phyloP scores from a whole-genome alignment of 208 protist species.

The Tritrichomonas musculus region DNA sequence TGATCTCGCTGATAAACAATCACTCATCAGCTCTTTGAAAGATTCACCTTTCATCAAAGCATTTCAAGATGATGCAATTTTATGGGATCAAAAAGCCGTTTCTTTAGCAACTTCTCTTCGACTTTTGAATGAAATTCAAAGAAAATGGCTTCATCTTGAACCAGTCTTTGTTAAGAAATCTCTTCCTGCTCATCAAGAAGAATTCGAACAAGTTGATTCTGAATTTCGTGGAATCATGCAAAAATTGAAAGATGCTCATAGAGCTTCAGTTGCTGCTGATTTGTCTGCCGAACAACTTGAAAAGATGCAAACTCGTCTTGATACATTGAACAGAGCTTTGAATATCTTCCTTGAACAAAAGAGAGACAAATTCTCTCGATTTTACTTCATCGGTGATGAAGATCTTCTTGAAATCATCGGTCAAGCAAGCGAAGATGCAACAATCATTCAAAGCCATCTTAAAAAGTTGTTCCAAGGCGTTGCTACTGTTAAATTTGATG shows the following conservation, averaged over 20 bases:
- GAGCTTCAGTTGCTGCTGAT: constrained; percentile 70
- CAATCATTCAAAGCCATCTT: constrained; percentile 88
- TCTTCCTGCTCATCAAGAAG: constrained; percentile 79
- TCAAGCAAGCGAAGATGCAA: constrained; percentile 65
- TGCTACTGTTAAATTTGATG: constrained; percentile 73
- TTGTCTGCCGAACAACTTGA: constrained; percentile 68
- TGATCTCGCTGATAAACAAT: constrained; percentile 83
- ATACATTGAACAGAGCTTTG: constrained; percentile 85
- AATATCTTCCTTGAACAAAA: constrained; percentile 93
- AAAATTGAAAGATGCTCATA: constrained; percentile 59
- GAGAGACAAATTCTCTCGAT: constrained; percentile 70
- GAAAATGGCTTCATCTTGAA: constrained; percentile 95
- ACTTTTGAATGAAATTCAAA: constrained; percentile 86
- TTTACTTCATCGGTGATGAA: constrained; percentile 98
- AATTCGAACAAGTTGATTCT: constrained; percentile 82
- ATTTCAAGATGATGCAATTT: constrained; percentile 73
- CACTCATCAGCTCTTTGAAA: constrained; percentile 83
- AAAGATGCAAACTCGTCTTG: constrained; percentile 80
- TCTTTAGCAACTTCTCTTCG: constrained; percentile 75
- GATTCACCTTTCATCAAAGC: constrained; percentile 81
- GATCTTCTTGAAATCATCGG: constrained; percentile 88
- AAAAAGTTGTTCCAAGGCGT: constrained; percentile 95
- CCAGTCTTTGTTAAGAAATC: constrained; percentile 90
- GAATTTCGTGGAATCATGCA: constrained; percentile 82
- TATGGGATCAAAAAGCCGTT: constrained; percentile 76